Evolutionary conservation across 148 eudicot species (phyloP).

Genomic region (Beta vulgaris): DNA sequence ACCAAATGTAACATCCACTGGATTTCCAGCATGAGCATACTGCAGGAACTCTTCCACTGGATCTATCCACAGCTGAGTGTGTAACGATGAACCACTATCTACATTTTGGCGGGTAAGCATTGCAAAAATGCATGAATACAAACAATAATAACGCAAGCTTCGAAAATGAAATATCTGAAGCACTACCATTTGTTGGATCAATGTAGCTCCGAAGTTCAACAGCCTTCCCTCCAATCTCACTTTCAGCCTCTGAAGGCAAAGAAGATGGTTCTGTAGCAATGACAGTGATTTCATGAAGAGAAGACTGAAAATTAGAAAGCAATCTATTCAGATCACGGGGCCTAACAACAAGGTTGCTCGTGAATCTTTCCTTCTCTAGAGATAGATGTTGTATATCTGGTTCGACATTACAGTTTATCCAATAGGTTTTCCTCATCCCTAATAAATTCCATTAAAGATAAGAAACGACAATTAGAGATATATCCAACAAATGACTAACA

Average conservation of each 20-base stretch:
- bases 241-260: slow-evolving; percentile 63
- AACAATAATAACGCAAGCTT: slow-evolving; percentile 4
- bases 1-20: slow-evolving; percentile 91
- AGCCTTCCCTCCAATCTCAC: slow-evolving; percentile 95
- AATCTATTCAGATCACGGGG: slow-evolving; percentile 94
- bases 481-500: not conserved
- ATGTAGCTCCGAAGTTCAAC: slow-evolving; percentile 95
- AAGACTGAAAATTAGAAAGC: slow-evolving; percentile 90
- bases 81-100: slow-evolving; percentile 85
- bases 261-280: slow-evolving; percentile 81
- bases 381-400: slow-evolving; percentile 90
- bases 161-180: not conserved
- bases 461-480: not conserved
- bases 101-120: slow-evolving; percentile 24
- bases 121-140: not conserved
- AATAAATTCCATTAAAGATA: slow-evolving; percentile 17
- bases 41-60: slow-evolving; percentile 94
- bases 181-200: slow-evolving; percentile 90
- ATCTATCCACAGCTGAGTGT: slow-evolving; percentile 98
- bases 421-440: slow-evolving; percentile 87
- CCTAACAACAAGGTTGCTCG: slow-evolving; percentile 80
- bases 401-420: slow-evolving; percentile 89
- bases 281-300: slow-evolving; percentile 93
- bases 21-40: slow-evolving; percentile 77
- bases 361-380: slow-evolving; percentile 71